Conservation (phyloP, 345 rosid genomes). For the Lumnitzera littorea region DNA sequence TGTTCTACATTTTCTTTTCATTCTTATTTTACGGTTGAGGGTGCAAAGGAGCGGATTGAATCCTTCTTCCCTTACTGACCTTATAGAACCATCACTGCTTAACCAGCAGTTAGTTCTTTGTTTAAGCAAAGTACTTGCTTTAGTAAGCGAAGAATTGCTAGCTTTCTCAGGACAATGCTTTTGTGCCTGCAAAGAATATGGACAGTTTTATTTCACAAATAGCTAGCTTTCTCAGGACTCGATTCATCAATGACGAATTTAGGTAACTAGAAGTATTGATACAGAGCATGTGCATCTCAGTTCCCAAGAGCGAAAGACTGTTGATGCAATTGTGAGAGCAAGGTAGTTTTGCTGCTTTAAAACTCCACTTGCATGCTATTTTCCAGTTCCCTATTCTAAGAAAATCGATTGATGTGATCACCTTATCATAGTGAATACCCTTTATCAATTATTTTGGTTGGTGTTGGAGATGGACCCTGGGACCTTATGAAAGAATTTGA, state of each 20-base stretch:
- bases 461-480: constrained; percentile 98
- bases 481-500: constrained; percentile 91
- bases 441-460: constrained; percentile 77
- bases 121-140: too few species aligned
- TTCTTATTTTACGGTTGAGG: background rate
- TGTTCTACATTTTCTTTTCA: background rate
- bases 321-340: constrained; percentile 83
- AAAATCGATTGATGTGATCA: background rate
- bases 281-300: constrained; percentile 51
- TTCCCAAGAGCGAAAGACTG: constrained; percentile 71
- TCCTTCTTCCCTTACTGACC: too few species aligned
- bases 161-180: too few species aligned
- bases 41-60: background rate
- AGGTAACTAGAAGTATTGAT: constrained; percentile 91
- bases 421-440: constrained; percentile 58
- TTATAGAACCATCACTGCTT: too few species aligned
- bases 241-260: background rate
- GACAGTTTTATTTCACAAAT: too few species aligned
- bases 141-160: too few species aligned
- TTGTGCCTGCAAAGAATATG: too few species aligned
- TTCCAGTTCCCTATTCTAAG: background rate
- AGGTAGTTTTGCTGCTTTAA: constrained; percentile 34
- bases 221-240: background rate
- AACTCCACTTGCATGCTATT: constrained; percentile 6
- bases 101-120: too few species aligned